These are phyloP conservation scores for Suhomyces faveliae DNA, from an alignment of 805 yeast species.

Conservation along the genomic window DNA sequence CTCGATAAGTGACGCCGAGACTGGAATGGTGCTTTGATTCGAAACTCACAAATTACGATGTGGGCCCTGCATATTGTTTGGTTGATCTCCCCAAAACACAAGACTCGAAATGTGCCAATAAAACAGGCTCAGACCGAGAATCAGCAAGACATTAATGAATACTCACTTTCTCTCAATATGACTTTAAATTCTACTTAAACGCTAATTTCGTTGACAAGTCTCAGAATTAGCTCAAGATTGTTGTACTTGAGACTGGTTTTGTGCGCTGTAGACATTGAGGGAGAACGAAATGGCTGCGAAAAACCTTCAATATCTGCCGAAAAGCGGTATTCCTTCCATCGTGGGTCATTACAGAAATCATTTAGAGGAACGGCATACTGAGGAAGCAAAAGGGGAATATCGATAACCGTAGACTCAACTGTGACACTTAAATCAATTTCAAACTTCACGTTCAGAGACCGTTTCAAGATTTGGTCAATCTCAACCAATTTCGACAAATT, in stretches of 20 bases:
- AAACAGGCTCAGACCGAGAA: too few relatives aligned
- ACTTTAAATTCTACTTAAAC: neutral
- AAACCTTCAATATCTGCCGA: neutral
- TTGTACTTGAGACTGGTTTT: neutral
- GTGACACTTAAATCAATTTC: slow-evolving; percentile 18
- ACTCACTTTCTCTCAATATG: too few relatives aligned
- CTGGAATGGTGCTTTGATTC: too few relatives aligned
- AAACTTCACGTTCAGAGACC: slow-evolving; percentile 24
- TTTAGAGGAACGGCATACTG: slow-evolving; percentile 8
- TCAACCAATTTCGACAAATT: slow-evolving; percentile 28
- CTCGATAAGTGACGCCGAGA: too few relatives aligned
- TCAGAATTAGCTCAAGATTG: neutral
- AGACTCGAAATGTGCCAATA: too few relatives aligned
- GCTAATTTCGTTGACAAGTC: neutral
- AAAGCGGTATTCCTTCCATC: slow-evolving; percentile 7
- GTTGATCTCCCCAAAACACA: too few relatives aligned
- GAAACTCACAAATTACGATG: too few relatives aligned
- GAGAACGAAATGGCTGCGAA: neutral
- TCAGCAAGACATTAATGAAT: too few relatives aligned
- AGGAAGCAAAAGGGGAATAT: slow-evolving; percentile 1
- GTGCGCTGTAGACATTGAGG: neutral
- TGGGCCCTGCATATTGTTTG: too few relatives aligned
- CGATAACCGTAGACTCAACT: slow-evolving; percentile 3
- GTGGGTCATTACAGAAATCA: slow-evolving; percentile 4
- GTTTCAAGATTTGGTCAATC: slow-evolving; percentile 21